These are phyloP conservation scores for Stagonosporopsis cucurbitacearum DNA, from an alignment of 2,329 filamentous ascomycete genomes.

Conservation along the genomic window DNA sequence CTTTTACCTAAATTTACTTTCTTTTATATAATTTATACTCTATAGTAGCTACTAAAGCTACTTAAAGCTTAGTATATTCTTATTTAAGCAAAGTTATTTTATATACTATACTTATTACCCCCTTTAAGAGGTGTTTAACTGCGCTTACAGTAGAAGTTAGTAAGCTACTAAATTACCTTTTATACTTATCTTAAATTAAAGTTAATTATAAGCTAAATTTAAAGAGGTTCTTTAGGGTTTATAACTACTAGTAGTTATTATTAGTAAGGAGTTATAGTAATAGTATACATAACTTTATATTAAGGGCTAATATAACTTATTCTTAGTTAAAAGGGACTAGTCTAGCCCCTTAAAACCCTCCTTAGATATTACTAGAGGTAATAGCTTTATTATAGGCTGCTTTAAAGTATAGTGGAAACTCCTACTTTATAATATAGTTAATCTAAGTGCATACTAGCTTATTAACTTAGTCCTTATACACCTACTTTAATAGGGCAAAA, in stretches of 20 bases:
- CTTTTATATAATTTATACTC: background rate
- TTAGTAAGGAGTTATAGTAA: background rate
- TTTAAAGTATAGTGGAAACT: background rate
- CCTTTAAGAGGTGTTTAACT: background rate
- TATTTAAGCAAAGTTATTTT: background rate
- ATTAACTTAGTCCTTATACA: too few relatives aligned
- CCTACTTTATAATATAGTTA: too few relatives aligned
- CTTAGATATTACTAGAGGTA: background rate
- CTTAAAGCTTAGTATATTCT: background rate
- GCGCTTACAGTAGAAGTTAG: background rate
- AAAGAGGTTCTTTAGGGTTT: background rate
- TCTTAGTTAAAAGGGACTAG: too few relatives aligned
- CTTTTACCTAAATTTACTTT: background rate
- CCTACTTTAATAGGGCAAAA: too few relatives aligned
- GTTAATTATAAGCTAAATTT: background rate
- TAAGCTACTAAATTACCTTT: too few relatives aligned
- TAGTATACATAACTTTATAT: too few relatives aligned
- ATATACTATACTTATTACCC: background rate
- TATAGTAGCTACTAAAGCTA: too few relatives aligned
- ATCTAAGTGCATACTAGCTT: too few relatives aligned
- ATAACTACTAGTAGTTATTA: background rate
- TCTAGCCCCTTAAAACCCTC: background rate
- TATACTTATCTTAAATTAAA: background rate
- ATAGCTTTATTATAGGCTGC: background rate
- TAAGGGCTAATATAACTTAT: too few relatives aligned